Evolutionary conservation across 108 stramenopile species (phyloP).

Genomic region (Pseudonitzschia multiseries): DNA sequence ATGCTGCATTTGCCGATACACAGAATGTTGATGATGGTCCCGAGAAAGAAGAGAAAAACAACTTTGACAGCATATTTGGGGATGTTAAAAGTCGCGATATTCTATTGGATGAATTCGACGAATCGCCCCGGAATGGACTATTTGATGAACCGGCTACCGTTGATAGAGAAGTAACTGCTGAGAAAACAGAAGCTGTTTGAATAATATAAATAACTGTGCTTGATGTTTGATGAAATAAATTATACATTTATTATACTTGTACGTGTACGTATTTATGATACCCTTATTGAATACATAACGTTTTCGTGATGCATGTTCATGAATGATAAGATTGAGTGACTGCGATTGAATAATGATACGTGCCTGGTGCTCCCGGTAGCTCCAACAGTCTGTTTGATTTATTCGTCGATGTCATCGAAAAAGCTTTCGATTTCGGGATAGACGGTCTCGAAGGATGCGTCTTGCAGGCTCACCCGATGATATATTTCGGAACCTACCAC

Average conservation of each 20-base stretch:
- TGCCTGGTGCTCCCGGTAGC: too few species aligned
- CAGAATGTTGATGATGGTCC: constrained; percentile 3
- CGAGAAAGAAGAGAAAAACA: constrained; percentile 8
- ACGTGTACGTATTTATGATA: too few species aligned
- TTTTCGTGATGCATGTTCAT: too few species aligned
- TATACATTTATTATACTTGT: constrained; percentile 12
- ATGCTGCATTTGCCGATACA: constrained; percentile 50
- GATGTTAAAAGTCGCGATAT: constrained; percentile 23
- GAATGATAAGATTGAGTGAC: too few species aligned
- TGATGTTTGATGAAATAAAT: constrained; percentile 6
- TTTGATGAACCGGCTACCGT: not conserved
- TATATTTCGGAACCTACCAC: constrained; percentile 82
- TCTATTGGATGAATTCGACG: constrained; percentile 26
- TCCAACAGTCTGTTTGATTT: not conserved
- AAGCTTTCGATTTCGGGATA: constrained; percentile 69
- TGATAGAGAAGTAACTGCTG: not conserved
- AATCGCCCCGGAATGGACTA: constrained; percentile 10
- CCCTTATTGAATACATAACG: too few species aligned
- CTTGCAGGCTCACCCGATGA: constrained; percentile 68
- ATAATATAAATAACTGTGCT: constrained; percentile 1
- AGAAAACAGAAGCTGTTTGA: not conserved
- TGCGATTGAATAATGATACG: too few species aligned
- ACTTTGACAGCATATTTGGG: constrained; percentile 32
- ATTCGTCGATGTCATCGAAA: constrained; percentile 51
- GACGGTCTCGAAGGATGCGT: constrained; percentile 78